Evolutionary conservation across 306 rosid genomes (phyloP).

Genomic region (Vicia sativa): DNA sequence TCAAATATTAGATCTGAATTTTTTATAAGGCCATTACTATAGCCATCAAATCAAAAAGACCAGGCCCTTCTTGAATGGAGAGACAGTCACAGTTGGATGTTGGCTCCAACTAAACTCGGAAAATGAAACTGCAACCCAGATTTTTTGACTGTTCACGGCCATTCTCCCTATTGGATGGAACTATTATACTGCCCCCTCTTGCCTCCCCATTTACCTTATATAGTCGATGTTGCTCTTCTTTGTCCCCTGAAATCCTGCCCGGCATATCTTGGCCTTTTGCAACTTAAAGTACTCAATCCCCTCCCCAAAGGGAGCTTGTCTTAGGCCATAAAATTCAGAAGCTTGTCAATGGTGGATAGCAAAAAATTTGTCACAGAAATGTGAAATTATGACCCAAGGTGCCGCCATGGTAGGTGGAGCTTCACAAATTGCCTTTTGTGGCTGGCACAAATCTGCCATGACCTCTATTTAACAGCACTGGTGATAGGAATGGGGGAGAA

Average conservation of each 20-base stretch:
- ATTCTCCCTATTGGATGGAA: not conserved
- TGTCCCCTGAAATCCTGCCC: not conserved
- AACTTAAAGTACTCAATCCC: not conserved
- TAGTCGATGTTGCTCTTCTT: not conserved
- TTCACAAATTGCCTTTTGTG: not conserved
- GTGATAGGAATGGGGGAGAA: too few species aligned
- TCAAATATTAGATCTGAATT: not conserved
- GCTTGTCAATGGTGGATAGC: not conserved
- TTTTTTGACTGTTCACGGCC: not conserved
- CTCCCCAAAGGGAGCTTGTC: not conserved
- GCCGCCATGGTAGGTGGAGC: not conserved
- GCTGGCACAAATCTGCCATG: not conserved
- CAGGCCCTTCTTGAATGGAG: slow-evolving; percentile 3
- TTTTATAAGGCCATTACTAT: not conserved
- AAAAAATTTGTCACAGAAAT: not conserved
- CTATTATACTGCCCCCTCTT: not conserved
- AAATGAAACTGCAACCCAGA: not conserved
- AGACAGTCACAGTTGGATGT: not conserved
- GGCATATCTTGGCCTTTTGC: not conserved
- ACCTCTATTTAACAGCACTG: not conserved
- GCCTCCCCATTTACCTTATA: not conserved
- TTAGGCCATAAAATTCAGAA: slow-evolving; percentile 23
- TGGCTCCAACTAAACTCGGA: slow-evolving; percentile 19
- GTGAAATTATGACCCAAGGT: not conserved
- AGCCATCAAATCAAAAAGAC: slow-evolving; percentile 31